Evolutionary conservation across 1,284 basidiomycete species (phyloP), one percentile per base, ranked within the genome.

Genomic region (Pulveroboletus sp.): DNA sequence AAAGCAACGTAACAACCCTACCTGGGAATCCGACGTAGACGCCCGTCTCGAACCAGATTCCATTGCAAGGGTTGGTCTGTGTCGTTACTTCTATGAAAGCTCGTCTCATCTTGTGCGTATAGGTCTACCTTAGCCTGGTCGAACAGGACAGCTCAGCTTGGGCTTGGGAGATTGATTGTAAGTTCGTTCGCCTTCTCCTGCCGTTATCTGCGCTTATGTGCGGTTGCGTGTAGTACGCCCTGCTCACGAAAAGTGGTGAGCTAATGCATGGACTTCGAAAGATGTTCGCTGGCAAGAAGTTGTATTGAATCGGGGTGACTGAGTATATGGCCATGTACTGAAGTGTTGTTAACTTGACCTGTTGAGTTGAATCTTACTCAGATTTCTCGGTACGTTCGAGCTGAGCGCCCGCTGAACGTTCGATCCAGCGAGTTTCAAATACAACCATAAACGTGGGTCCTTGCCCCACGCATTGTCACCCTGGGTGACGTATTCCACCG

Each of bases 151-250:
- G 80, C 18, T 84, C 82, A 31, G 77, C 83, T 5, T 86, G 81
- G 82, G 84, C 84, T n/a, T 86, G 84, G 82, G 86, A 89, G 65
- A 75, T 89, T 45, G 87, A 89, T 62, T 71, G 85, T 84, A 65
- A 75, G 82, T 69, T 28, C 6, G 10, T 14, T 24, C 3, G 17
- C 18, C 6, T 43, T 29, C 12, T 39, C 4, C 44, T 36, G 22
- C 9, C 14, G 8, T 25, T 49, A 54, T 26, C 26, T n/a, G 11
- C 44, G 15, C 44, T 65, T 2, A 63, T 46, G 18, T n/a, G 14
- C 31, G 31, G 29, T 25, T 17, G 49, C 8, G 44, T 14, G 7
- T 36, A 76, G 75, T 78, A 22, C 75, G 77, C 42, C 77, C 77
- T n/a, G 76, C 77, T 15, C 77, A 78, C 49, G 77, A 78, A 62